phyloP scores from a whole-genome alignment of 768 basidiomycete genomes.

The Tephrocybe sp. region DNA sequence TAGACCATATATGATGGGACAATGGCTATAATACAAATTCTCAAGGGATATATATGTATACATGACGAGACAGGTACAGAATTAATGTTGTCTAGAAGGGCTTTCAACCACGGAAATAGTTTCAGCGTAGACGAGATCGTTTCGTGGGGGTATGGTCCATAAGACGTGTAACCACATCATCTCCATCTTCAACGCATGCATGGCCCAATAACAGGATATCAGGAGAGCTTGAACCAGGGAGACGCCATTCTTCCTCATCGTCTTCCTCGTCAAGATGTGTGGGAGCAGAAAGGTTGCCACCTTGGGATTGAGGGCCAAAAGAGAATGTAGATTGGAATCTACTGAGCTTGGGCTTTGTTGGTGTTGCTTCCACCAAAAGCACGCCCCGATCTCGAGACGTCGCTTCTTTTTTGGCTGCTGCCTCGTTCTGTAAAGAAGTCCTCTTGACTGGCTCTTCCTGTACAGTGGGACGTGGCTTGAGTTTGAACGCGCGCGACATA shows the following conservation, averaged over 20 bases:
- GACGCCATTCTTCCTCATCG: conserved; percentile 38
- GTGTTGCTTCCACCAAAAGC: conserved; percentile 56
- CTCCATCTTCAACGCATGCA: conserved; percentile 5
- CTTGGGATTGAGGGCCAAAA: conserved; percentile 9
- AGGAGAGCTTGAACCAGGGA: conserved; percentile 45
- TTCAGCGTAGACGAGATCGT: conserved; percentile 12
- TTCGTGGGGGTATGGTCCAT: conserved; percentile 15
- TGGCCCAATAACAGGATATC: conserved; percentile 32
- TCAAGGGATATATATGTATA: no score
- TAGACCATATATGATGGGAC: no score
- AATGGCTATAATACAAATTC: no score
- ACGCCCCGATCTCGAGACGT: conserved; percentile 29
- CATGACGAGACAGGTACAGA: background rate
- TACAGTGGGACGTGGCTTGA: conserved; percentile 22
- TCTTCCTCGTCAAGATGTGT: conserved; percentile 7
- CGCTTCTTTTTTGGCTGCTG: background rate
- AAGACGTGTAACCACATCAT: background rate
- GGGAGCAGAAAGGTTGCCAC: conserved; percentile 4
- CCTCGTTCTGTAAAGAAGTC: conserved; percentile 12
- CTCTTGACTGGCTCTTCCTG: conserved; percentile 15
- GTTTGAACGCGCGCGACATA: conserved; percentile 70
- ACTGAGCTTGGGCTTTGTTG: conserved; percentile 27
- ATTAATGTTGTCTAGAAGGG: background rate
- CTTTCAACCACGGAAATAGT: no score
- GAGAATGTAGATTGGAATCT: conserved; percentile 11